Conservation (phyloP, 2,329 filamentous ascomycete species). For the Lomentospora prolificans region DNA sequence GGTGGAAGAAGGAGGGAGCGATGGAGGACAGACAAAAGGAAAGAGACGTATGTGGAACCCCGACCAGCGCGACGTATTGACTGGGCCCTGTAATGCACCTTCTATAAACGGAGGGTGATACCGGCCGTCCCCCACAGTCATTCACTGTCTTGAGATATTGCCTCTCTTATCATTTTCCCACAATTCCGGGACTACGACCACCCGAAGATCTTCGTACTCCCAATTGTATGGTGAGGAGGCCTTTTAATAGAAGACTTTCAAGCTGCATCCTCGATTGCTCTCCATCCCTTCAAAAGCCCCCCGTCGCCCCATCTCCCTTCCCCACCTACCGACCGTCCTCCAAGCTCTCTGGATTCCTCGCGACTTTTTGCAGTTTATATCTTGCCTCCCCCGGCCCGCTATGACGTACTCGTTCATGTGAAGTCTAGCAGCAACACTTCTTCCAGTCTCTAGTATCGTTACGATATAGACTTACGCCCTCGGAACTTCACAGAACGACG, state of each 20-base stretch:
- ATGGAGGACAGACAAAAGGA: not conserved
- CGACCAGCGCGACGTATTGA: not conserved
- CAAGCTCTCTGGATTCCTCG: not conserved
- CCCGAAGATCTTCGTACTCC: not conserved
- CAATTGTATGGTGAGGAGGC: not conserved
- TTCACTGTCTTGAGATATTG: not conserved
- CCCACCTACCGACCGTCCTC: not conserved
- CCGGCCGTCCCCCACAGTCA: not conserved
- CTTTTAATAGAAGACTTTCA: not conserved
- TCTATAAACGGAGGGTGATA: slow-evolving; percentile 1
- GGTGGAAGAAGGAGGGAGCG: not conserved
- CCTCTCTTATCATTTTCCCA: not conserved
- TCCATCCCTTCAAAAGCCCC: not conserved
- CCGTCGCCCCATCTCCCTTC: not conserved
- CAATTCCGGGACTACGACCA: not conserved
- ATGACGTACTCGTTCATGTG: not conserved
- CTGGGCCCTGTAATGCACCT: not conserved
- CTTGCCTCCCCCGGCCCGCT: not conserved
- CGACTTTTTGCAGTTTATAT: not conserved
- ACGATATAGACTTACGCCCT: not conserved
- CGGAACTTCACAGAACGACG: not conserved
- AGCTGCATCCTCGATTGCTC: not conserved
- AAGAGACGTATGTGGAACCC: not conserved
- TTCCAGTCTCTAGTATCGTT: not conserved
- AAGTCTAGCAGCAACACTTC: not conserved